Evolutionary conservation across 176 grass and related monocot genomes (phyloP).

Genomic region (Musa acuminata): DNA sequence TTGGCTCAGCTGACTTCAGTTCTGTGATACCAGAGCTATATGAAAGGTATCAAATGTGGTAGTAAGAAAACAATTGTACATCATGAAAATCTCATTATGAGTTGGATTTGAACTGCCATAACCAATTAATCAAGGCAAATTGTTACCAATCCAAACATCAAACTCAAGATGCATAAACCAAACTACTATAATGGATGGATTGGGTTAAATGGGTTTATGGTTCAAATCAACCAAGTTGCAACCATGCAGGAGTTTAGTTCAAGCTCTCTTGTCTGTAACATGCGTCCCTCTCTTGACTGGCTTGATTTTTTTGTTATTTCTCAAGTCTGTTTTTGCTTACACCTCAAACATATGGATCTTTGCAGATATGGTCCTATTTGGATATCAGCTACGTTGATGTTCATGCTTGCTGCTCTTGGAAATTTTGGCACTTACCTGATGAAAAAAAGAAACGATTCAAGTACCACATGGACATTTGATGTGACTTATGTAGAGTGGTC

Average conservation of each 20-base stretch:
- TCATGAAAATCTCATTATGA: background rate
- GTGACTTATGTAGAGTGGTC: constrained; percentile 84
- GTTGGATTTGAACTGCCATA: background rate
- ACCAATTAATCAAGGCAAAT: background rate
- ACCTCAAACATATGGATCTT: constrained; percentile 15
- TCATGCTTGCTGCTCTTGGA: constrained; percentile 71
- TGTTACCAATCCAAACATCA: background rate
- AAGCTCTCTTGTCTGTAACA: background rate
- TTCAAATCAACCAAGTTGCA: background rate
- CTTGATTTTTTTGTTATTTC: background rate
- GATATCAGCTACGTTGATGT: constrained; percentile 85
- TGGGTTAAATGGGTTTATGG: background rate
- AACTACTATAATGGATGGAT: background rate
- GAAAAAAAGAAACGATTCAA: constrained; percentile 49
- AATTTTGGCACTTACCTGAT: constrained; percentile 81
- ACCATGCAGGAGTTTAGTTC: background rate
- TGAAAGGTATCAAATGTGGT: too few relatives aligned
- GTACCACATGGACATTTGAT: constrained; percentile 67
- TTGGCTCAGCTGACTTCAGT: too few relatives aligned
- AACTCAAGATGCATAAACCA: background rate
- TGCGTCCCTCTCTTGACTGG: background rate
- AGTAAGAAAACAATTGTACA: too few relatives aligned
- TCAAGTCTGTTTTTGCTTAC: background rate
- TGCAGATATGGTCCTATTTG: constrained; percentile 78
- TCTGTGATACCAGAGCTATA: too few relatives aligned